Conservation (phyloP, 2,329 filamentous ascomycete genomes). For the Chlorencoelia australis region DNA sequence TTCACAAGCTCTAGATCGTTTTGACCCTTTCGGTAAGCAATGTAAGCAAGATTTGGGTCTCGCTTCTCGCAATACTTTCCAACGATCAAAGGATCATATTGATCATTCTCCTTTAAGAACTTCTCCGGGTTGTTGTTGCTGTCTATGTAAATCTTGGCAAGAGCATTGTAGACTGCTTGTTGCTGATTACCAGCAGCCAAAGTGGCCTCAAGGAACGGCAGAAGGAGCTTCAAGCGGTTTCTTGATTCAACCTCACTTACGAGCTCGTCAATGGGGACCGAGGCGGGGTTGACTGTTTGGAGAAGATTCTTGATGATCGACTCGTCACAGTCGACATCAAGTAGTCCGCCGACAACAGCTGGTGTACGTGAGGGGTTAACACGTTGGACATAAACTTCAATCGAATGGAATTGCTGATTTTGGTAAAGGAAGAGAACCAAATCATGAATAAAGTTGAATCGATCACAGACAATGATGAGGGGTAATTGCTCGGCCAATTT, state of each 20-base stretch:
- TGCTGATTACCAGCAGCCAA: conserved; percentile 86
- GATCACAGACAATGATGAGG: conserved; percentile 95
- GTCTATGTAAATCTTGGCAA: conserved; percentile 99
- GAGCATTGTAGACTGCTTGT: conserved; percentile 90
- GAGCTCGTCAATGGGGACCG: conserved; percentile 88
- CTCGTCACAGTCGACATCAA: conserved; percentile 97
- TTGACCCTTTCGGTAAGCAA: conserved; percentile 91
- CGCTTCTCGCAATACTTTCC: conserved; percentile 99
- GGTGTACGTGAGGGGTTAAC: conserved; percentile 89
- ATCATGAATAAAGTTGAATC: conserved; percentile 98
- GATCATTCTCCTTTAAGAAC: conserved; percentile 94
- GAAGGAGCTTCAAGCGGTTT: conserved; percentile 87
- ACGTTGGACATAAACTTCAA: conserved; percentile 94
- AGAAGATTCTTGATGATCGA: conserved; percentile 89
- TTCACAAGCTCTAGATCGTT: conserved; percentile 96
- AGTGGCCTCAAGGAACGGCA: conserved; percentile 93
- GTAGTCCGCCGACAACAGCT: conserved; percentile 80
- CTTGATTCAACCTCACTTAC: conserved; percentile 91
- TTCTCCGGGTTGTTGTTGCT: conserved; percentile 96
- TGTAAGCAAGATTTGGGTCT: conserved; percentile 89
- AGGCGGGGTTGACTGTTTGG: conserved; percentile 69
- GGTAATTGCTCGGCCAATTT: conserved; percentile 86
- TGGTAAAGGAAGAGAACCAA: conserved; percentile 95
- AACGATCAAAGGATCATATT: conserved; percentile 84
- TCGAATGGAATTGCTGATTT: conserved; percentile 98